A percentile compares a stretch with the other conserved stretches of the same genome.
Conservation (phyloP, 768 basidiomycete genomes). For the Scleroderma bovista region DNA sequence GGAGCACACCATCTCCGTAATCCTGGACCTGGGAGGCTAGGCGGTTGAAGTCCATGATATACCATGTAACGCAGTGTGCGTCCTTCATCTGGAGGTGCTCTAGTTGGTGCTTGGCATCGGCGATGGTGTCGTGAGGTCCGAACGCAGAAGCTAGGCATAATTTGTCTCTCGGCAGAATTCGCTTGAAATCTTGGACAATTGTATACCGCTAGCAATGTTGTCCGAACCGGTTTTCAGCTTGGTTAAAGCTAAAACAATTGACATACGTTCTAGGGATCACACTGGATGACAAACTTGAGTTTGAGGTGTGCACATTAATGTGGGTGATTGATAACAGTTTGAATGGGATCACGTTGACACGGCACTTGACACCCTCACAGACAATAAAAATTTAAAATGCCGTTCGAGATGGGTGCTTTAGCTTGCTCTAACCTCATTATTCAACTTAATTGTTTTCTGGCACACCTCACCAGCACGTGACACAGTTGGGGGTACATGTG, state of each 20-base stretch:
- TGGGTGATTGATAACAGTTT: neutral
- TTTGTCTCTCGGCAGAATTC: constrained; percentile 46
- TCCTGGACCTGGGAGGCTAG: no score
- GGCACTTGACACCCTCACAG: neutral
- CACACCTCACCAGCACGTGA: constrained; percentile 17
- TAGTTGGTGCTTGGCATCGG: no score
- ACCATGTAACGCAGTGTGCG: no score
- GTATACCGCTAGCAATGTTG: neutral
- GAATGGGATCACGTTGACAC: neutral
- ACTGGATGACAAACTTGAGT: neutral
- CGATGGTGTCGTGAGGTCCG: no score
- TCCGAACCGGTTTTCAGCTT: neutral
- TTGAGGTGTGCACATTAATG: no score
- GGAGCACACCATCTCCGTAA: no score
- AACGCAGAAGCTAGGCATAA: constrained; percentile 52
- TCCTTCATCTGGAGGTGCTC: no score
- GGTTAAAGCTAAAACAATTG: neutral
- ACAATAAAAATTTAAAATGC: constrained; percentile 11
- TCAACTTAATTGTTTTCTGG: constrained; percentile 18
- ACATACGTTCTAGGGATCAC: neutral
- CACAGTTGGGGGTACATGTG: neutral
- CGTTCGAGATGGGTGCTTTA: neutral
- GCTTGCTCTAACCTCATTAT: neutral
- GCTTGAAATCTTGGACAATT: constrained; percentile 21
- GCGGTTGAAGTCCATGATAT: no score